These are phyloP conservation scores for Chrysoporthe puriensis DNA, from an alignment of 2,329 filamentous ascomycete species.

Conservation along the genomic window DNA sequence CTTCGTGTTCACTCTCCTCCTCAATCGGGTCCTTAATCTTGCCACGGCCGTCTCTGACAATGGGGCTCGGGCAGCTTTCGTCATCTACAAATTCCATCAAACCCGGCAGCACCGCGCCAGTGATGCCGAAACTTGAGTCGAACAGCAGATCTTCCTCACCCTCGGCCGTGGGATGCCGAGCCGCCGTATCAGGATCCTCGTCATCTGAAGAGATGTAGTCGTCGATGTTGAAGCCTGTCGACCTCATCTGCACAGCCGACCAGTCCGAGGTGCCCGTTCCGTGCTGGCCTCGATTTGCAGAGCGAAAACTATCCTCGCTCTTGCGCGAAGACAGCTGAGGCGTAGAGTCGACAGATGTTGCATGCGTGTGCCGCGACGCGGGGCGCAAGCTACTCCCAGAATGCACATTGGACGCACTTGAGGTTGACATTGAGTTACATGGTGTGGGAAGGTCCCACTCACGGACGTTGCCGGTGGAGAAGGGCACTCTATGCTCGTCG, in stretches of 20 bases:
- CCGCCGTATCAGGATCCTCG: slow-evolving; percentile 32
- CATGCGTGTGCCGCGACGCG: slow-evolving; percentile 48
- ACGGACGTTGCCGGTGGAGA: slow-evolving; percentile 42
- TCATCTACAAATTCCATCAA: slow-evolving; percentile 34
- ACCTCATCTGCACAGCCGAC: slow-evolving; percentile 22
- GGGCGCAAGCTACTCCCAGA: slow-evolving; percentile 36
- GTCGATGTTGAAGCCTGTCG: slow-evolving; percentile 41
- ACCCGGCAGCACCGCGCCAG: slow-evolving; percentile 42
- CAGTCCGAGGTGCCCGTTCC: slow-evolving; percentile 13
- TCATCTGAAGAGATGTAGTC: slow-evolving; percentile 45
- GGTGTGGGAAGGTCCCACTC: slow-evolving; percentile 49
- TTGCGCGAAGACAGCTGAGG: slow-evolving; percentile 17
- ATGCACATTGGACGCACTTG: slow-evolving; percentile 44
- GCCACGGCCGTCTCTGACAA: slow-evolving; percentile 1
- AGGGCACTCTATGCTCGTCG: slow-evolving; percentile 40
- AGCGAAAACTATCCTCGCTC: slow-evolving; percentile 27
- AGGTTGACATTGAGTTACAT: slow-evolving; percentile 43
- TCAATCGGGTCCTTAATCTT: background rate
- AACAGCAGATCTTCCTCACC: slow-evolving; percentile 45
- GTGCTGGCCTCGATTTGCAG: slow-evolving; percentile 24
- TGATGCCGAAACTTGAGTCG: slow-evolving; percentile 40
- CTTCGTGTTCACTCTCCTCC: background rate
- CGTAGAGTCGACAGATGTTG: slow-evolving; percentile 49
- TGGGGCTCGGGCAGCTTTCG: slow-evolving; percentile 13
- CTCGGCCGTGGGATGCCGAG: slow-evolving; percentile 32